Evolutionary conservation across 2,329 filamentous ascomycete species (phyloP).

Genomic region (Didymella lethalis): DNA sequence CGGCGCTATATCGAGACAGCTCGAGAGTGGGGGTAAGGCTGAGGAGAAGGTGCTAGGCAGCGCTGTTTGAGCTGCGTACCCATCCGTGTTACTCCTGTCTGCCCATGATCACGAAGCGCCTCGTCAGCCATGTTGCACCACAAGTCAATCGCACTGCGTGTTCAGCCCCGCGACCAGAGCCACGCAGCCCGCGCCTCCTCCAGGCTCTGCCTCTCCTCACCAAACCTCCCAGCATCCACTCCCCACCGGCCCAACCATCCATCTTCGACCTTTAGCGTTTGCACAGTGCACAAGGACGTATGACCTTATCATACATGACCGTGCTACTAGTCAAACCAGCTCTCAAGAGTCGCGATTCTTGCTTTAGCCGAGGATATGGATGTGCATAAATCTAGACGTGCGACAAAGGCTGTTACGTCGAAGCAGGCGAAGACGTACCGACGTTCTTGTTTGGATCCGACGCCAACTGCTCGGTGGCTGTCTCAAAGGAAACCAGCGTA

Average conservation of each 20-base stretch:
- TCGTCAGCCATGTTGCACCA: too few species aligned
- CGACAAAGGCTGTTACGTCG: not conserved
- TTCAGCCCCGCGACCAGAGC: too few species aligned
- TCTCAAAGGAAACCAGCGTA: not conserved
- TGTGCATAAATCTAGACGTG: too few species aligned
- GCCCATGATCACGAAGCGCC: not conserved
- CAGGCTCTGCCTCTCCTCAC: not conserved
- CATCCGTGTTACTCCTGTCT: not conserved
- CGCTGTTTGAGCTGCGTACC: constrained; percentile 38
- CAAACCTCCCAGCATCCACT: not conserved
- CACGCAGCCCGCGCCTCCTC: not conserved
- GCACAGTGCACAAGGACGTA: too few species aligned
- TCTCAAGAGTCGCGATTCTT: not conserved
- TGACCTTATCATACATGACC: too few species aligned
- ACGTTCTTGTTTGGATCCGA: not conserved
- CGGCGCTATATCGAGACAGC: constrained; percentile 51
- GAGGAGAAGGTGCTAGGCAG: constrained; percentile 38
- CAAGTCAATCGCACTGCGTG: too few species aligned
- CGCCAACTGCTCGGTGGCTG: not conserved
- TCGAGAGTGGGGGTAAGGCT: constrained; percentile 34
- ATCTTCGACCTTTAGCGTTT: too few species aligned
- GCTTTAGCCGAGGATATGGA: not conserved
- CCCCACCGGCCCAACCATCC: too few species aligned
- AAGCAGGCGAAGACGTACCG: not conserved
- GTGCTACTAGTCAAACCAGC: not conserved